Percentiles rank a stretch among this genome's conserved stretches.
phyloP scores from a whole-genome alignment of 2,329 filamentous ascomycete genomes.

The Cordyceps farinosa region DNA sequence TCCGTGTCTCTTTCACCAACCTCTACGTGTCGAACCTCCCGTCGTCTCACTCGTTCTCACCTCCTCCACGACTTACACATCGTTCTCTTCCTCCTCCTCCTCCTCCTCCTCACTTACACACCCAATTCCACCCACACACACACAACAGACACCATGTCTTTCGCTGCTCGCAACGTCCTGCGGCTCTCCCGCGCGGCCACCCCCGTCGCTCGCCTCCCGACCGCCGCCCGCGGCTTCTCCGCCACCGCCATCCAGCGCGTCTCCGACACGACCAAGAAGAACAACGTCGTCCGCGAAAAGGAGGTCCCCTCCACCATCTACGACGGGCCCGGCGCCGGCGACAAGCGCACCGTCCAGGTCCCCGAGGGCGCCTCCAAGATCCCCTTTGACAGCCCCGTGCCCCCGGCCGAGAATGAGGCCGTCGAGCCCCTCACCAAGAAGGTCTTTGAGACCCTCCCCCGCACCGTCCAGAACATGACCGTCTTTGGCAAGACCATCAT shows the following conservation, averaged over 20 bases:
- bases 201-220: conserved; percentile 20
- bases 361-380: conserved; percentile 39
- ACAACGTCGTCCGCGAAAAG: conserved; percentile 53
- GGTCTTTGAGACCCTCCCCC: conserved; percentile 55
- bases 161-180: conserved; percentile 33
- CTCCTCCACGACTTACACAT: not conserved
- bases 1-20: not conserved
- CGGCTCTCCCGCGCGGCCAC: conserved; percentile 31
- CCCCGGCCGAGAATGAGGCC: conserved; percentile 36
- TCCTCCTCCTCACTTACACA: not conserved
- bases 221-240: conserved; percentile 30
- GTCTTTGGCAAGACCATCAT: conserved; percentile 69
- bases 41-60: not conserved
- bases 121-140: conserved; percentile 19
- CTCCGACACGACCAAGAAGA: conserved; percentile 42
- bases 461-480: conserved; percentile 66
- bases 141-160: conserved; percentile 31
- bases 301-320: conserved; percentile 57
- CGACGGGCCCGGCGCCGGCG: conserved; percentile 43
- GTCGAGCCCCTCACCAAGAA: conserved; percentile 51
- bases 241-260: conserved; percentile 30
- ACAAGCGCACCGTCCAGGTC: conserved; percentile 55
- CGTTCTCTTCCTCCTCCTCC: not conserved
- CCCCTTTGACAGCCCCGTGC: conserved; percentile 37
- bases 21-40: not conserved